These are phyloP conservation scores for Pleurostoma richardsiae DNA, from an alignment of 2,329 filamentous ascomycete species.

Conservation along the genomic window DNA sequence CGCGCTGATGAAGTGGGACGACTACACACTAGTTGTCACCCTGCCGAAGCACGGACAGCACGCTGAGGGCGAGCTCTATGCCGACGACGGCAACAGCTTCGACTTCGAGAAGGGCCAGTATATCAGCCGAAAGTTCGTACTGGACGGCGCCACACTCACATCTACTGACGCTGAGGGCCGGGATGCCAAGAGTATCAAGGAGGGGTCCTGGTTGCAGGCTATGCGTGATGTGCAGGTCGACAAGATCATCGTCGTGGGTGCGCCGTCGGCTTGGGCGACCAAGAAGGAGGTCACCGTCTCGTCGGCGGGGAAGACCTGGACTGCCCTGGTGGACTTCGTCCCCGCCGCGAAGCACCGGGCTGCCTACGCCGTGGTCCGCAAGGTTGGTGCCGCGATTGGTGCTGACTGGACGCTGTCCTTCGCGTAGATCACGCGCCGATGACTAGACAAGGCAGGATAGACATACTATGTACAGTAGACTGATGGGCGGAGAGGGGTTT, in stretches of 20 bases:
- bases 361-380: constrained; percentile 47
- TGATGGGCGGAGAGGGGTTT: too few relatives aligned
- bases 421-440: constrained; percentile 13
- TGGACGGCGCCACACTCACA: constrained; percentile 55
- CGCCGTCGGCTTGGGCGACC: constrained; percentile 65
- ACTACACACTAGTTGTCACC: constrained; percentile 83
- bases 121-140: constrained; percentile 77
- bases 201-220: constrained; percentile 69
- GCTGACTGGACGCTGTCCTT: constrained; percentile 45
- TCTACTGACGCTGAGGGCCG: constrained; percentile 63
- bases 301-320: constrained; percentile 47
- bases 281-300: constrained; percentile 55
- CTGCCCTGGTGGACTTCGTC: constrained; percentile 56
- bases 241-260: constrained; percentile 78
- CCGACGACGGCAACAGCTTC: constrained; percentile 91
- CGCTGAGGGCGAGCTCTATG: constrained; percentile 76
- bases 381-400: constrained; percentile 45
- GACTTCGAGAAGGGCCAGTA: constrained; percentile 82
- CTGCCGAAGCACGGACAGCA: constrained; percentile 59
- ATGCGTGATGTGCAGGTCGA: constrained; percentile 78
- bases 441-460: too few relatives aligned
- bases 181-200: constrained; percentile 52
- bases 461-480: too few relatives aligned
- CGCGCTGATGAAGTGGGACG: constrained; percentile 87
- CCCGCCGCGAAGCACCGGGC: constrained; percentile 39